Conservation (phyloP, 495 filamentous ascomycete genomes). For the Glonium stellatum region DNA sequence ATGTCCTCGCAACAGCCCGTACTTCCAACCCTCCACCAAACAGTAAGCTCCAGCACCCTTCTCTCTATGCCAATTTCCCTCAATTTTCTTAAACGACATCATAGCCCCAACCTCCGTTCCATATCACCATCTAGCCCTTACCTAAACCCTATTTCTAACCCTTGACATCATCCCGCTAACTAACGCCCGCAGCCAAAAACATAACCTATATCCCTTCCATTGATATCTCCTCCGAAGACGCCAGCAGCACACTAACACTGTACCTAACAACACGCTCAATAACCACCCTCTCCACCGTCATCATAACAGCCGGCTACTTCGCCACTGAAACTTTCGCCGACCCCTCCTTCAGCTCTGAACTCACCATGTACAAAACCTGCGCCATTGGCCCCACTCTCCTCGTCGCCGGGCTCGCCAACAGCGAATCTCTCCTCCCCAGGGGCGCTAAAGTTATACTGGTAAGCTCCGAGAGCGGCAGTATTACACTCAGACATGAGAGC, state of each 20-base stretch:
- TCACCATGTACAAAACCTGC: conserved; percentile 65
- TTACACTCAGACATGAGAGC: conserved; percentile 58
- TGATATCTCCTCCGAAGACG: conserved; percentile 31
- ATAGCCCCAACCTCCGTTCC: background rate
- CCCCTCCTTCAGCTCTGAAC: conserved; percentile 59
- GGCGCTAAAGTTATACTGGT: conserved; percentile 60
- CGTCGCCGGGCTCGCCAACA: conserved; percentile 53
- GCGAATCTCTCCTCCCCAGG: conserved; percentile 33
- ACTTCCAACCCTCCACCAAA: conserved; percentile 30
- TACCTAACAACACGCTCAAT: conserved; percentile 9
- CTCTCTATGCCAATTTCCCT: background rate
- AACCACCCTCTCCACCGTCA: conserved; percentile 47
- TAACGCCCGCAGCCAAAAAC: conserved; percentile 7
- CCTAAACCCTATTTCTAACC: too few species aligned
- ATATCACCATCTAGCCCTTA: too few species aligned
- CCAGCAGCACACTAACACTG: conserved; percentile 17
- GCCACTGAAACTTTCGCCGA: conserved; percentile 54
- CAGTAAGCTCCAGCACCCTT: background rate
- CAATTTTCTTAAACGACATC: background rate
- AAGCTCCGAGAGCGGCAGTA: conserved; percentile 61
- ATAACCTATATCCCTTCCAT: conserved; percentile 20
- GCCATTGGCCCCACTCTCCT: conserved; percentile 62
- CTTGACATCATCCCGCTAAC: too few species aligned
- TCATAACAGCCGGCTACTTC: conserved; percentile 67
- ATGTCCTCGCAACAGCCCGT: conserved; percentile 55